Evolutionary conservation across 2,329 filamentous ascomycete species (phyloP).

Genomic region (Colletotrichum karsti): DNA sequence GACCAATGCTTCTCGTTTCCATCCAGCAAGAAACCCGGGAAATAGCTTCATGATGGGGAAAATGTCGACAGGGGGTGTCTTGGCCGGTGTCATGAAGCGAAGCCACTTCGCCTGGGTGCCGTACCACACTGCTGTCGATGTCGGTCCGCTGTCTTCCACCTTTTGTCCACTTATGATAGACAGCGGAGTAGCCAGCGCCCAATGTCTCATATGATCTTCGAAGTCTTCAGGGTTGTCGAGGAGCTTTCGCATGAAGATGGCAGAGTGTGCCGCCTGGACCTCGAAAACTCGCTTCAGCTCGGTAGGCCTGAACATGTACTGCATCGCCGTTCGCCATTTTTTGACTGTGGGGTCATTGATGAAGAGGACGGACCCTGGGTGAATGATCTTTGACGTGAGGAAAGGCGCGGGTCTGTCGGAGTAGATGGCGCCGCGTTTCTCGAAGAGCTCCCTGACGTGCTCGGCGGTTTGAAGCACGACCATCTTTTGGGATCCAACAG

Average conservation of each 20-base stretch:
- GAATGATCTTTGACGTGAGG: constrained; percentile 34
- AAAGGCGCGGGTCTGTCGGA: constrained; percentile 44
- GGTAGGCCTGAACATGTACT: constrained; percentile 33
- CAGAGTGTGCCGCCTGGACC: constrained; percentile 32
- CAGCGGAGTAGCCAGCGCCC: constrained; percentile 36
- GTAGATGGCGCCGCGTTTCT: constrained; percentile 45
- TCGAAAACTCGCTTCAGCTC: constrained; percentile 29
- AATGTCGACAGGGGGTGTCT: constrained; percentile 36
- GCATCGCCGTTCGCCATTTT: constrained; percentile 13
- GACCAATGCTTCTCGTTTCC: constrained; percentile 53
- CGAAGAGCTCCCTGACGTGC: constrained; percentile 45
- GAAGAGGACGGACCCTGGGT: constrained; percentile 26
- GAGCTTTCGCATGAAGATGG: constrained; percentile 30
- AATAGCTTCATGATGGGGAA: constrained; percentile 45
- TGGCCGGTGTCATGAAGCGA: constrained; percentile 34
- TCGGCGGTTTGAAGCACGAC: constrained; percentile 43
- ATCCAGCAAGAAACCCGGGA: constrained; percentile 52
- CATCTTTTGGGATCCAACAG: constrained; percentile 39
- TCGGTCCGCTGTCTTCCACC: constrained; percentile 22
- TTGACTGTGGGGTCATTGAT: constrained; percentile 13
- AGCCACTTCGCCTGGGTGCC: constrained; percentile 33
- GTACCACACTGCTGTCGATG: constrained; percentile 31
- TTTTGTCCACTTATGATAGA: constrained; percentile 33
- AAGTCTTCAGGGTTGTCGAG: constrained; percentile 29
- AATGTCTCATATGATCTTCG: constrained; percentile 30